Base-by-base conservation (phyloP, 805 yeast species). In the Diddensiella santjacobensis region DNA sequence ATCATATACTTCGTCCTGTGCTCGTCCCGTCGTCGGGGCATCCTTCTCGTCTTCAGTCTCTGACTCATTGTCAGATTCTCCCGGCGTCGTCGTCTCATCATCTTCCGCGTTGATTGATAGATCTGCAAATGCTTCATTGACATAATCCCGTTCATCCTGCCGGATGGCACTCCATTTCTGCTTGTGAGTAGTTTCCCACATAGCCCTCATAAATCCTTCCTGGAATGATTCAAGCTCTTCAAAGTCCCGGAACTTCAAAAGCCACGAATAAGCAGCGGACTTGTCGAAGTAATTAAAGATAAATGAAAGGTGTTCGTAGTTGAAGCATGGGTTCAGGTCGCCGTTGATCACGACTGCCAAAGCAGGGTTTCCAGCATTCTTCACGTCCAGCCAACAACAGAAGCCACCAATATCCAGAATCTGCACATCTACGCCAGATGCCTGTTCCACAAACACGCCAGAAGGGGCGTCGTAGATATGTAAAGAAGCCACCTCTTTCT, bases 311-410 rank as follows among this genome's bases (percentile, higher is more conserved):
- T 74, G 67, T 50, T 75, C 80, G 52, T 71, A 73, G 59, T 82
- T 80, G 61, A 86, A 82, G n/a, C 76, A 71, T 1, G 93, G 87
- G 58, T 77, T 81, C 65, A 87, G 68, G 23, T 73, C 72, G 10
- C 77, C 72, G 8, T 70, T 61, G 19, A 84, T 62, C 2, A 61
- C 62, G 3, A 73, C 63, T 1, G 75, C 77, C 3, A 80, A 50
- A 18, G 69, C 47, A 2, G 62, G 55, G 3, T 60, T 57, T 1
- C 56, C 56, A 1, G 59, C 49, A 3, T 65, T 61, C 8, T 61
- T 58, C 5, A 82, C 66, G 6, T 75, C 74, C 30, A 88, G 61
- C 68, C 78, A 72, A 58, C 70, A 86, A 23, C 71, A 66, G 73
- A 76, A 85, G 6, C 66, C 61, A 0, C 74, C 80, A 6, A 72